These are phyloP conservation scores for Zygnema circumcarinatum DNA, from an alignment of 139 green algal genomes.

Conservation along the genomic window DNA sequence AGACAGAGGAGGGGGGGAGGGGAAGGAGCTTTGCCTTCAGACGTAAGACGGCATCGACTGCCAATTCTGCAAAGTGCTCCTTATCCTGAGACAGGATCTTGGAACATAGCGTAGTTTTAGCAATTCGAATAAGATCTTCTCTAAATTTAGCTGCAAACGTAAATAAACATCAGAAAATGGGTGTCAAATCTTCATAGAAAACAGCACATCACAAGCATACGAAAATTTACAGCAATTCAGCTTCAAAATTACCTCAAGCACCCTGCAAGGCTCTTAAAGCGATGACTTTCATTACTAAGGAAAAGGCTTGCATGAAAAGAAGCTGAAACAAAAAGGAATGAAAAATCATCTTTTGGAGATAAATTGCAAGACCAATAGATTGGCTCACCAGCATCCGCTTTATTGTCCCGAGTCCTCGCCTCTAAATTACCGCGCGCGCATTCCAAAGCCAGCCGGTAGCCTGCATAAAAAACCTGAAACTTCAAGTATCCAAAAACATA, in stretches of 20 bases:
- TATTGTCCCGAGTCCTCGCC: constrained; percentile 59
- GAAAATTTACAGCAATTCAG: constrained; percentile 69
- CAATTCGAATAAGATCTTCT: constrained; percentile 93
- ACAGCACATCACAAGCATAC: background rate
- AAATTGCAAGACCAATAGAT: too few species aligned
- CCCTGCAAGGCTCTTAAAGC: too few species aligned
- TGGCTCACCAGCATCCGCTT: constrained; percentile 40
- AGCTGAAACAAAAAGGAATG: too few species aligned
- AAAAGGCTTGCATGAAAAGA: too few species aligned
- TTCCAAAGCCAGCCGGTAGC: constrained; percentile 83
- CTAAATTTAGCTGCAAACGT: constrained; percentile 67
- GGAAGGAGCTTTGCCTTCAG: constrained; percentile 38
- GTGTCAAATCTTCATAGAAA: constrained; percentile 60
- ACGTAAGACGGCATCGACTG: constrained; percentile 84
- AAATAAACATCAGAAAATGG: too few species aligned
- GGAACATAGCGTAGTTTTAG: constrained; percentile 90
- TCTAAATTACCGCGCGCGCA: constrained; percentile 61
- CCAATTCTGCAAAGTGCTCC: constrained; percentile 94
- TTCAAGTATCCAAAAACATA: too few species aligned
- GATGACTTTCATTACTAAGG: too few species aligned
- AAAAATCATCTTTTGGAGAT: too few species aligned
- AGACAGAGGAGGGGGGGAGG: background rate
- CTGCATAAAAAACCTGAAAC: constrained; percentile 37
- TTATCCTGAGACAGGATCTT: constrained; percentile 96
- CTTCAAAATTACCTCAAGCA: too few species aligned